These are phyloP conservation scores for Cladosporium sp. DNA, from an alignment of 2,329 filamentous ascomycete species.

Conservation along the genomic window DNA sequence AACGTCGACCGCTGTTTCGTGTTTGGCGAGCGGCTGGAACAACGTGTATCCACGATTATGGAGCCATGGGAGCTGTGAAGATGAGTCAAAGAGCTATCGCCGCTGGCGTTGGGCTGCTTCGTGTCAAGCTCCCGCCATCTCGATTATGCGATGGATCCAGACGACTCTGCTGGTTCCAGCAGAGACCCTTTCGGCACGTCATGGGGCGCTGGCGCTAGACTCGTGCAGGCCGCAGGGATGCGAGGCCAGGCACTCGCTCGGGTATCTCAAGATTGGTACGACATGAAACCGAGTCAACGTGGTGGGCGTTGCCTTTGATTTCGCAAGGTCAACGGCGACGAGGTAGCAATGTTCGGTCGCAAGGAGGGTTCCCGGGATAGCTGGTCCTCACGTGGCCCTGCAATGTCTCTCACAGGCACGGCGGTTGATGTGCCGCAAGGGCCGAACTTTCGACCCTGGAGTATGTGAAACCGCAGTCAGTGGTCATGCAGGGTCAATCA, in stretches of 20 bases:
- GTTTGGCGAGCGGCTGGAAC: background rate
- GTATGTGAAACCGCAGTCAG: conserved; percentile 6
- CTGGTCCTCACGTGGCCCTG: background rate
- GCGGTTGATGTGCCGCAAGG: conserved; percentile 8
- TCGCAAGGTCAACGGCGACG: background rate
- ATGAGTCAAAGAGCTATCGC: conserved; percentile 10
- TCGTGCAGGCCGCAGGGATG: conserved; percentile 13
- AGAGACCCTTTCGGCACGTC: conserved; percentile 12
- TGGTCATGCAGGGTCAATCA: conserved; percentile 10
- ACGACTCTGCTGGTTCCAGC: conserved; percentile 11
- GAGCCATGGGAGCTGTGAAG: background rate
- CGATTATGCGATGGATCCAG: conserved; percentile 11
- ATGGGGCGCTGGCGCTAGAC: conserved; percentile 10
- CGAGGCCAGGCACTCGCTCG: conserved; percentile 6
- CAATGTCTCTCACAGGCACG: background rate
- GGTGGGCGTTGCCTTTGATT: background rate
- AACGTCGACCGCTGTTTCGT: conserved; percentile 3
- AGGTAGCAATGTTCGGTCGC: background rate
- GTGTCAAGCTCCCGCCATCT: conserved; percentile 8
- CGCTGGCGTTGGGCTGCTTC: conserved; percentile 5
- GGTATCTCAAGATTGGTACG: conserved; percentile 4
- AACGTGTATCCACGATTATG: background rate
- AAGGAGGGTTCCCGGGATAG: background rate
- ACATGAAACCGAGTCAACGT: background rate
- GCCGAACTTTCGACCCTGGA: conserved; percentile 12